Evolutionary conservation across 345 rosid genomes (phyloP), one percentile per base, ranked within the genome.

Genomic region (Gynandropsis gynandra): DNA sequence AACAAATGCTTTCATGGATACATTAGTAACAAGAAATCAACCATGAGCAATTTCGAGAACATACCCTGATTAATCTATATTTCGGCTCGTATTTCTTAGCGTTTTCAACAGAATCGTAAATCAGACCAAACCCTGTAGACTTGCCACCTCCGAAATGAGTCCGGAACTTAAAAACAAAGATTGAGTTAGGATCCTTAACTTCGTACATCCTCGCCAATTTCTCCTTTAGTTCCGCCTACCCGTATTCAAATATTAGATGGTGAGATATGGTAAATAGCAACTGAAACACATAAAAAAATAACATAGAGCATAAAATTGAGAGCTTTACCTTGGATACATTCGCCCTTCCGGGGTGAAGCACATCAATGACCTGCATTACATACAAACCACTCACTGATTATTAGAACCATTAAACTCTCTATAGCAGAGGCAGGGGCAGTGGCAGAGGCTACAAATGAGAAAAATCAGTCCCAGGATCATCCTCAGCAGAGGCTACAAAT

Each of bases 121-220:
- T 92, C 78, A 92, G 70, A 38, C 99, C 99, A 60, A 92, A 92
- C 0, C 99, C 99, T 0, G 97, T 85, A 9, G 99, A 92, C 65
- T 92, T 92, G 16, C 99, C 99, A 56, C 99, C 99, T 54, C 99
- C 99, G 68, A 92, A 92, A 45, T 83, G 89, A 21, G 99, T 92
- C 61, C 95, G 71, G 76, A 92, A 92, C 80, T 92, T 85, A 72
- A 88, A 92, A 11, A 88, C 97, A 53, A 92, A 92, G 68, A 92
- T 92, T 0, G 97, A 67, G 47, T 88, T 88, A 2, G 86, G 75
- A 68, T 88, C 97, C 67, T 83, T 92, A 16, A 88, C 99, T 33
- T 85, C 95, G 15, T 92, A 92, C 82, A 92, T 75, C 50, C 71
- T 74, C 1, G 76, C 66, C 14, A 92, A 72, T 80, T 85, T 92